Evolutionary conservation across 192 early-diverging fungal genomes (phyloP), one percentile per base, ranked within the genome.

Genomic region (Coemansia sp.): DNA sequence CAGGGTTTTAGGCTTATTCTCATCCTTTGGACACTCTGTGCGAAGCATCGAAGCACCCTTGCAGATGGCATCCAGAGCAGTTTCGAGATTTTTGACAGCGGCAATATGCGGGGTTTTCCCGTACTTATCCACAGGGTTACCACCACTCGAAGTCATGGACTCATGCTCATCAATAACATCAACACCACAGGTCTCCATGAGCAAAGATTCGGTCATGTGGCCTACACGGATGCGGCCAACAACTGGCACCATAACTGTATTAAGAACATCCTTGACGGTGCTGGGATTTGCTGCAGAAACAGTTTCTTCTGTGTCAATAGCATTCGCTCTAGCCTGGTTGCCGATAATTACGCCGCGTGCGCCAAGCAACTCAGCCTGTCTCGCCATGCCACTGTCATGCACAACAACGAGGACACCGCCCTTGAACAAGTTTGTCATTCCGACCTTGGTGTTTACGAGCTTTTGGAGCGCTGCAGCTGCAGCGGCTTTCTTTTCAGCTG

Each of bases 381-480:
- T 9, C 2, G 58, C 58, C n/a, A 50, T 30, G 3, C 38, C 46
- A 14, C 21, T 30, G 24, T n/a, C 33, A 23, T 60, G 22, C 14
- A 60, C 58, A 5, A 50, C 32, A 5, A 33, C 46, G 24, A 60
- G 32, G 1, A 60, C 32, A 1, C 58, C 58, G 12, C 47, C 47
- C 16, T 14, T 22, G 24, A 60, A 58, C 44, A 44, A 7, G 6
- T 29, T 40, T 27, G 42, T 23, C 55, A 57, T 57, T 38, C 6
- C 16, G 16, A 28, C 43, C 25, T 57, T 57, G 22, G 25, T 57
- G 11, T 27, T 49, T 9, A 6, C 24, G 0, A 49, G 24, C 25
- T 49, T 43, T 19, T 43, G 33, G 10, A 9, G 33, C n/a, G n/a
- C n/a, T n/a, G n/a, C n/a, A n/a, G n/a, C n/a, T n/a, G n/a, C n/a